Evolutionary conservation across 495 filamentous ascomycete species (phyloP).

Genomic region (Penicillium manginii): DNA sequence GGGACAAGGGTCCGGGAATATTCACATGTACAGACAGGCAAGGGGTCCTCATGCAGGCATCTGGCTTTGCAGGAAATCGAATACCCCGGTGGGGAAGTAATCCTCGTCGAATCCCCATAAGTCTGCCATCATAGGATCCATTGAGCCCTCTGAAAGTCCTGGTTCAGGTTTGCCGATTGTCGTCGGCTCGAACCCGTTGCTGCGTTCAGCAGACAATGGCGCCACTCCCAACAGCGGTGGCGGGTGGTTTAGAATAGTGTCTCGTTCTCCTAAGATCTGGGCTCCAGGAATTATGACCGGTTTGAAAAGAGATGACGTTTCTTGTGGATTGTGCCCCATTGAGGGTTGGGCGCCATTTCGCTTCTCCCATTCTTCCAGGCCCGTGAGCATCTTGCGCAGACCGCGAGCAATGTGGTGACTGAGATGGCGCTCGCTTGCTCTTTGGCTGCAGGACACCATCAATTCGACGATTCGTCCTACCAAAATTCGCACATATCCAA

Average conservation of each 20-base stretch:
- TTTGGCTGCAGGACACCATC: constrained; percentile 52
- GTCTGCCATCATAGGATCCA: constrained; percentile 53
- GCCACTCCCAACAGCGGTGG: constrained; percentile 48
- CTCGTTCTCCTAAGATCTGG: constrained; percentile 44
- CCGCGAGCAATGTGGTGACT: constrained; percentile 58
- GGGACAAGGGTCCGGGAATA: constrained; percentile 3
- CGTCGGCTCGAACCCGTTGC: constrained; percentile 37
- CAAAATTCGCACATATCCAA: constrained; percentile 46
- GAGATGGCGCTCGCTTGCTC: constrained; percentile 56
- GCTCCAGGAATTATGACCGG: constrained; percentile 44
- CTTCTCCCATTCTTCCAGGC: constrained; percentile 53
- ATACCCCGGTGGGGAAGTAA: constrained; percentile 53
- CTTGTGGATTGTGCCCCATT: constrained; percentile 24
- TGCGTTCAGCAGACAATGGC: constrained; percentile 49
- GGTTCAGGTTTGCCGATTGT: constrained; percentile 32
- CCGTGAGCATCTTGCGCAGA: constrained; percentile 55
- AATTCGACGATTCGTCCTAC: constrained; percentile 51
- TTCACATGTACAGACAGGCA: background rate
- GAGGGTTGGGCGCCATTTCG: constrained; percentile 32
- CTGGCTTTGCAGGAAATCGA: constrained; percentile 54
- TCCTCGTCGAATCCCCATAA: constrained; percentile 54
- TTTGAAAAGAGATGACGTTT: constrained; percentile 42
- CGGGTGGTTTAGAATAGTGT: constrained; percentile 46
- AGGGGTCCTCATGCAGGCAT: constrained; percentile 42
- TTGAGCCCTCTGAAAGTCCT: constrained; percentile 49